These are phyloP conservation scores for Saccharomyces jurei DNA, from an alignment of 805 yeast genomes.

Conservation along the genomic window DNA sequence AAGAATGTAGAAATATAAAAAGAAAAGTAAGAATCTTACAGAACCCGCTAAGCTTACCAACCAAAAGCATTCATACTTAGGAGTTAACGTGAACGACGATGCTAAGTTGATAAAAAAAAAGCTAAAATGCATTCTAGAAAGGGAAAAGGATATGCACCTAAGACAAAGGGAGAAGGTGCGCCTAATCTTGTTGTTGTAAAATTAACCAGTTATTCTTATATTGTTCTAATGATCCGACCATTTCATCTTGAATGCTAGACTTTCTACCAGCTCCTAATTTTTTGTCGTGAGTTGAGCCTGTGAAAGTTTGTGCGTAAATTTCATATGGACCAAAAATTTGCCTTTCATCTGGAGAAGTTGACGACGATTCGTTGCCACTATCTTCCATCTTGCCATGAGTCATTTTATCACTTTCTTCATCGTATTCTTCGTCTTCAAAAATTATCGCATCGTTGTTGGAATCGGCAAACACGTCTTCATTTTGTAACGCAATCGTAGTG, in stretches of 20 bases:
- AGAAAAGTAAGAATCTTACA: neutral
- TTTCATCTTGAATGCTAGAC: constrained; percentile 28
- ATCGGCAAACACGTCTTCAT: constrained; percentile 24
- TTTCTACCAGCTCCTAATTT: constrained; percentile 19
- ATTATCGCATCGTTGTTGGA: constrained; percentile 24
- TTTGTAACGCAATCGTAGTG: constrained; percentile 25
- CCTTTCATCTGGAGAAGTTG: constrained; percentile 7
- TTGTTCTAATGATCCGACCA: constrained; percentile 31
- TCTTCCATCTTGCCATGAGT: neutral
- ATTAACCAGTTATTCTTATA: constrained; percentile 33
- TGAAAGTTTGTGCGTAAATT: constrained; percentile 6
- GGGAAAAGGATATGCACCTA: neutral
- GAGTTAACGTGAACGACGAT: neutral
- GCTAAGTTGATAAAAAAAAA: neutral
- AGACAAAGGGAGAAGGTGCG: neutral
- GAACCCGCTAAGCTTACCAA: neutral
- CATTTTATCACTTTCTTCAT: constrained; percentile 1
- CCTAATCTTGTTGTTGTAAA: constrained; percentile 26
- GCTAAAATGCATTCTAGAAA: neutral
- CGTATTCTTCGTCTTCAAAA: constrained; percentile 27
- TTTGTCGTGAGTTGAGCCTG: neutral
- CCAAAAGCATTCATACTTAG: neutral
- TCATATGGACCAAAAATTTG: constrained; percentile 18
- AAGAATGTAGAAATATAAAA: neutral
- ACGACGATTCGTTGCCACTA: constrained; percentile 1